Evolutionary conservation across 768 basidiomycete species (phyloP).

Genomic region (Boletus patriciae): DNA sequence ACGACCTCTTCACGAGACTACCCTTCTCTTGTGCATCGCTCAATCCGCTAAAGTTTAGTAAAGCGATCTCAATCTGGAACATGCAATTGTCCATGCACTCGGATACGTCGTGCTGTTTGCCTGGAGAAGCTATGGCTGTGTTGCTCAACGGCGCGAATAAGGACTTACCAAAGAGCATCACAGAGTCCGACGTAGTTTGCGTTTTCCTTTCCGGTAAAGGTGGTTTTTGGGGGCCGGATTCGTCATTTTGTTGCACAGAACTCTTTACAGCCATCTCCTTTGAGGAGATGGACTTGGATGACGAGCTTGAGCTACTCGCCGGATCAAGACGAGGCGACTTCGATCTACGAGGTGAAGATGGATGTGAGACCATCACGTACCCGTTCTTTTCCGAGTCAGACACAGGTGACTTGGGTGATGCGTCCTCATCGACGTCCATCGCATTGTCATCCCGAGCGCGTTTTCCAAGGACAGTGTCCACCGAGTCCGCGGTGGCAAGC

Average conservation of each 20-base stretch:
- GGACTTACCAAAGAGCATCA: conserved; percentile 85
- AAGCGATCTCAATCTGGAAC: conserved; percentile 95
- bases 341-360: conserved; percentile 36
- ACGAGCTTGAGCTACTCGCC: conserved; percentile 32
- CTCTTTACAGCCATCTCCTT: conserved; percentile 36
- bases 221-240: conserved; percentile 44
- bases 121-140: conserved; percentile 38
- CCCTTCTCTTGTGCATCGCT: conserved; percentile 52
- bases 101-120: conserved; percentile 95
- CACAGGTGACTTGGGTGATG: conserved; percentile 30
- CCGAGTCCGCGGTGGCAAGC: conserved; percentile 32
- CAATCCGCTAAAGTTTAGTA: conserved; percentile 65
- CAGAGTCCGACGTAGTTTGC: conserved; percentile 59
- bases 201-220: conserved; percentile 57
- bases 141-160: not conserved
- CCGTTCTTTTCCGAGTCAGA: conserved; percentile 43
- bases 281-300: conserved; percentile 20
- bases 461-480: conserved; percentile 67
- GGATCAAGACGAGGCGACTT: conserved; percentile 36
- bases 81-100: conserved; percentile 99
- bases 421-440: conserved; percentile 55
- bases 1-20: conserved; percentile 81
- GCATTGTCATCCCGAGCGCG: conserved; percentile 51
- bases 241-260: conserved; percentile 19
- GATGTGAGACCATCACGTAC: conserved; percentile 42